Evolutionary conservation across 345 rosid species (phyloP).

Genomic region (Nephelium lappaceum): DNA sequence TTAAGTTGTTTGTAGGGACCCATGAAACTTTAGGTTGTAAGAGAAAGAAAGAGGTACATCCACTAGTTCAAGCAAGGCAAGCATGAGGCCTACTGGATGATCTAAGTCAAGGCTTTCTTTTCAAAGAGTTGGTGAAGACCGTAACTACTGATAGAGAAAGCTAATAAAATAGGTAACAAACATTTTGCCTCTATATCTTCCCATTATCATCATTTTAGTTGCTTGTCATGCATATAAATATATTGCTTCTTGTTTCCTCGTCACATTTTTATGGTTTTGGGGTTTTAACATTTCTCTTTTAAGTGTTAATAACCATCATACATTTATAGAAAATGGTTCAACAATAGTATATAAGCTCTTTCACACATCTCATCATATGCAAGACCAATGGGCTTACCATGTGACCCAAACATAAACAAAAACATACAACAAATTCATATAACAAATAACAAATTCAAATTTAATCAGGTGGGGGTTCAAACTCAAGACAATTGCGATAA

Average conservation of each 20-base stretch:
- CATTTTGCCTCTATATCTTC: background rate
- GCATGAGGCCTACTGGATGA: background rate
- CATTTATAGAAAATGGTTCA: no score
- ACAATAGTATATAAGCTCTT: no score
- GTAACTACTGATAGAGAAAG: background rate
- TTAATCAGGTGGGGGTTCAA: no score
- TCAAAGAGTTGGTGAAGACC: constrained; percentile 1
- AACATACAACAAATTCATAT: no score
- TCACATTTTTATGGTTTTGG: background rate
- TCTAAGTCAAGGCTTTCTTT: background rate
- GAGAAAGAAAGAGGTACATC: background rate
- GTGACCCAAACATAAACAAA: no score
- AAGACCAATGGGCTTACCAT: no score
- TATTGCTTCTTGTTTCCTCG: background rate
- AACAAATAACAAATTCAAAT: no score
- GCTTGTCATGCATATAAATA: background rate
- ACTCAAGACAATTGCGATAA: no score
- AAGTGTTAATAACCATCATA: background rate
- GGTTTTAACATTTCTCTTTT: background rate
- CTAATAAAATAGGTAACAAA: background rate
- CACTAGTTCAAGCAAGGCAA: constrained; percentile 3
- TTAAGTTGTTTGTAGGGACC: background rate
- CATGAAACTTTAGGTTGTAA: background rate
- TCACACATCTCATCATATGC: no score
- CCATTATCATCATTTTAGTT: background rate